Evolutionary conservation across 805 yeast genomes (phyloP), one percentile per base, ranked within the genome.

Genomic region (Teunomyces funiuensis): DNA sequence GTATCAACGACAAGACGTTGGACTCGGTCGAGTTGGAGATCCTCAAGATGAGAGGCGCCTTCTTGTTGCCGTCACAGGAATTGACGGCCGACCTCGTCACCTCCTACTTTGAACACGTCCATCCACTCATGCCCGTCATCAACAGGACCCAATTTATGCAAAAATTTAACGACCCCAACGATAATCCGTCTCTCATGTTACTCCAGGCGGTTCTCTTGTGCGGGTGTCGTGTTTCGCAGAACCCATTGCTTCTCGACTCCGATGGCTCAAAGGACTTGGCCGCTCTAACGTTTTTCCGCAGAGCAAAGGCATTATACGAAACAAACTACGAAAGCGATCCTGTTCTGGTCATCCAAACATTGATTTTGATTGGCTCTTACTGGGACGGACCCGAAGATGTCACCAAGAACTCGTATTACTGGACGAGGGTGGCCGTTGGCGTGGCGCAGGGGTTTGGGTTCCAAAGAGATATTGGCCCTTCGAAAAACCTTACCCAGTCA

Each of bases 361-460:
- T 83, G 28, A 59, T 80, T 16, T 61, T 85, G 20, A 71, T 86
- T 45, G 83, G 85, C 0, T 74, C 82, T 52, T 82, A 80, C 61
- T 81, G 88, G 82, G 90, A 82, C 48, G 82, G 86, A 2, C 85
- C 85, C 7, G 83, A 83, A 49, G 82, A 79, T 50, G 81, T 80
- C 27, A 73, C 85, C 20, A 77, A 82, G 40, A 83, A 82, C 56
- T 76, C 81, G 2, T 79, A 76, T 53, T 82, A 81, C 58, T 82
- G 88, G 88, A 74, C 83, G 8, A 71, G 87, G 37, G 75, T 80
- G 8, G 90, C 88, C 0, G 69, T 84, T 25, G 75, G 82, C 8
- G 66, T 82, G 37, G 90, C 90, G 2, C 89, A 84, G 55, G 85
- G 86, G 9, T 74, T 80, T 53, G 95, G 95, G 1, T 67, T 87